Evolutionary conservation across 495 filamentous ascomycete species (phyloP), one percentile per base, ranked within the genome.

Genomic region (Penicillium goetzii): DNA sequence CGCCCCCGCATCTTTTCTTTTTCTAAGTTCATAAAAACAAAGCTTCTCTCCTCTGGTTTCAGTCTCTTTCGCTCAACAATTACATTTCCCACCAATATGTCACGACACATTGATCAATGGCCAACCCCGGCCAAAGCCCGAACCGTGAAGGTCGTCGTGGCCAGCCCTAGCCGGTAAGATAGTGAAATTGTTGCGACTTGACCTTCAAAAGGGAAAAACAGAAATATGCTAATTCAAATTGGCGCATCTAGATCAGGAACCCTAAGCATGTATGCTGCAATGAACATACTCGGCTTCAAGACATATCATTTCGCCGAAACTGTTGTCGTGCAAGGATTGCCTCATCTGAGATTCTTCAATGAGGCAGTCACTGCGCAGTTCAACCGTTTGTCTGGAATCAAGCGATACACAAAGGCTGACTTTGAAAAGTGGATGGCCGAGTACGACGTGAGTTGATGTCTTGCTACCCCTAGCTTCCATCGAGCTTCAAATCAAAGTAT

Each of bases 251-350:
- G 70, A 19, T 68, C 70, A 7, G 70, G 70, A 2, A 72, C 70
- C 0, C 41, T 72, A 7, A 67, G 70, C 4, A 61, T 72, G 0
- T 67, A 69, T 21, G 14, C 15, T 19, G 70, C 67, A n/a, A 65
- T 70, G 62, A 19, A 68, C 17, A 70, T 70, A 7, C 56, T 72
- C 19, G 70, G 70, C 12, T 72, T 64, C 60, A 68, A 56, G 0
- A 17, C 70, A 2, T 72, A 72, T 25, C 70, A 72, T 28, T 45
- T 70, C 28, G 61, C 61, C n/a, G 70, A 72, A 14, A 61, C 65
- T 14, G 32, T 56, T n/a, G 23, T 19, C 28, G 36, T 41, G 0
- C 30, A 56, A 12, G 64, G 63, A 14, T 2, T 62, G 0, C 55
- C 62, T 1, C 70, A 72, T 30, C 60, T 72, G 55, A 60, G 59